Conservation (phyloP, 2,329 filamentous ascomycete genomes). For the Sphaerostilbella broomeana region DNA sequence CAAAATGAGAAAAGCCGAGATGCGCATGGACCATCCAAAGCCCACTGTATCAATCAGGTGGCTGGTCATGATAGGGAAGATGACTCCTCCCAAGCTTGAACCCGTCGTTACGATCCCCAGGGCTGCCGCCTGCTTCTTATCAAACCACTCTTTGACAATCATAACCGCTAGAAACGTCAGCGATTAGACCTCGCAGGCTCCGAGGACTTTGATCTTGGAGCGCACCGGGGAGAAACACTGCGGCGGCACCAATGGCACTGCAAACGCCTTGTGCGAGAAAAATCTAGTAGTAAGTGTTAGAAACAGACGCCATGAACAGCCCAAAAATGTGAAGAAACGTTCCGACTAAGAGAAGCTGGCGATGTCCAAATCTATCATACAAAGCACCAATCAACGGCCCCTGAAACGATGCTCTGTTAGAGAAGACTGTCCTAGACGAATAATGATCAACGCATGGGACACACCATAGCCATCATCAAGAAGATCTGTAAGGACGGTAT, state of each 20-base stretch:
- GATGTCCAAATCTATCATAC: slow-evolving; percentile 57
- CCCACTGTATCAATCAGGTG: slow-evolving; percentile 29
- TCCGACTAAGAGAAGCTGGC: slow-evolving; percentile 45
- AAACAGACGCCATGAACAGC: slow-evolving; percentile 55
- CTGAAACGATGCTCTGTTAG: no score
- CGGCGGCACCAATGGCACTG: slow-evolving; percentile 30
- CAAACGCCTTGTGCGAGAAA: slow-evolving; percentile 34
- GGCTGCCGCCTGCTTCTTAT: slow-evolving; percentile 26
- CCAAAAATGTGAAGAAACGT: slow-evolving; percentile 52
- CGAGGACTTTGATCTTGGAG: no score
- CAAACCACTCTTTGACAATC: slow-evolving; percentile 29
- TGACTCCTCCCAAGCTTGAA: slow-evolving; percentile 32
- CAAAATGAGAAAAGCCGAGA: slow-evolving; percentile 32
- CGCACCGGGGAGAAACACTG: slow-evolving; percentile 28
- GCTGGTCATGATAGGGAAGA: slow-evolving; percentile 35
- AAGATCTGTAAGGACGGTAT: slow-evolving; percentile 52
- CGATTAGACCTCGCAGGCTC: no score
- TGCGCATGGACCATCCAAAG: slow-evolving; percentile 35
- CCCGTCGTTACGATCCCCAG: slow-evolving; percentile 31
- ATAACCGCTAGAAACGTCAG: slow-evolving; percentile 20
- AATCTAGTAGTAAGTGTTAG: slow-evolving; percentile 35
- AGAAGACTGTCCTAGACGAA: slow-evolving; percentile 1
- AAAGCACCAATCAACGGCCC: slow-evolving; percentile 57
- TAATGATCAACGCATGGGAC: slow-evolving; percentile 12
- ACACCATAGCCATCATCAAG: slow-evolving; percentile 44